Conservation (phyloP, 345 rosid genomes). For the Firmiana major region DNA sequence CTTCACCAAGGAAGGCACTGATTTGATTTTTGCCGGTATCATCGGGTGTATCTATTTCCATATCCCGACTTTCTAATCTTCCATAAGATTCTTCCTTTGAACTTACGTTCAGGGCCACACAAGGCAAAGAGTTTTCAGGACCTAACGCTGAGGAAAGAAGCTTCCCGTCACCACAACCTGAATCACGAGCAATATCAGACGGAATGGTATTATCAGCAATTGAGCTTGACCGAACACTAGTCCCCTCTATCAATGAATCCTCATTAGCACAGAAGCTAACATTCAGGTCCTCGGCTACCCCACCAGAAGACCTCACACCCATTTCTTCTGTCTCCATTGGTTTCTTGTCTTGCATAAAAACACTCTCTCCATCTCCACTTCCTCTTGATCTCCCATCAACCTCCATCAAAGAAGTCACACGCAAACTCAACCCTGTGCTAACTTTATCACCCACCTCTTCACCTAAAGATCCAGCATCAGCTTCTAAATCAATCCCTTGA, state of each 20-base stretch:
- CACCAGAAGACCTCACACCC: not conserved
- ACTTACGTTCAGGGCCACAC: not conserved
- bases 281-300: not conserved
- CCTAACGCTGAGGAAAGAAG: not conserved
- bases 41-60: slow-evolving; percentile 18
- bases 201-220: not conserved
- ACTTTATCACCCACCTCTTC: slow-evolving; percentile 6
- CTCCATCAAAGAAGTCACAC: slow-evolving; percentile 3
- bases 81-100: slow-evolving; percentile 1
- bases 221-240: not conserved
- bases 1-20: not conserved
- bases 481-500: slow-evolving; percentile 15
- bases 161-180: slow-evolving; percentile 11
- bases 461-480: slow-evolving; percentile 8
- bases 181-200: not conserved
- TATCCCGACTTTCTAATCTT: slow-evolving; percentile 14
- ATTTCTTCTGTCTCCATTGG: not conserved
- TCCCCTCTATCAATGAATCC: not conserved
- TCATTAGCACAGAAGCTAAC: not conserved
- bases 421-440: not conserved
- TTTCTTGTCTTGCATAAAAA: slow-evolving; percentile 1
- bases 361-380: not conserved
- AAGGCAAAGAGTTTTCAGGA: not conserved
- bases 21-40: slow-evolving; percentile 10
- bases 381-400: not conserved